phyloP scores from a whole-genome alignment of 2,329 filamentous ascomycete genomes.

The Colletotrichum scovillei region DNA sequence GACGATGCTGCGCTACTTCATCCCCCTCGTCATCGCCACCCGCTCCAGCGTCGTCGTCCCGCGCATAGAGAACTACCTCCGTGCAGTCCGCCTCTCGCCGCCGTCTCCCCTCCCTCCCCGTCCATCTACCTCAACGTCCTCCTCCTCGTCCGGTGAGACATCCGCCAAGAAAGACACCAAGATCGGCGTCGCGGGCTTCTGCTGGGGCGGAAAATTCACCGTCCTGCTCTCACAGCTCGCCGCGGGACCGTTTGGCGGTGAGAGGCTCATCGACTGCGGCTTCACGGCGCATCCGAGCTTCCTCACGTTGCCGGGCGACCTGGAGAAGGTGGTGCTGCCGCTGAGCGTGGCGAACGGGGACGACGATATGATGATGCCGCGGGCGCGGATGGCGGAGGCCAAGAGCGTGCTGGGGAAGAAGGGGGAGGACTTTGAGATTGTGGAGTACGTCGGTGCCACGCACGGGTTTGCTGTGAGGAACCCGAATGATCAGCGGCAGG shows the following conservation, averaged over 20 bases:
- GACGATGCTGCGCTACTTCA: conserved; percentile 31
- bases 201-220: conserved; percentile 71
- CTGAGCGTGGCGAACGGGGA: conserved; percentile 59
- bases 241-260: conserved; percentile 40
- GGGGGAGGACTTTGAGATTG: conserved; percentile 38
- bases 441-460: conserved; percentile 43
- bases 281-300: conserved; percentile 66
- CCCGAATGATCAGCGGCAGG: conserved; percentile 39
- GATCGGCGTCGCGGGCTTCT: conserved; percentile 69
- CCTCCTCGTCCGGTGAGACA: neutral
- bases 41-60: conserved; percentile 46
- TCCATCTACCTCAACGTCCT: neutral
- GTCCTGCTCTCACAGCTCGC: conserved; percentile 50
- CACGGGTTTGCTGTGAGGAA: conserved; percentile 45
- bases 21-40: conserved; percentile 48
- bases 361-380: conserved; percentile 52
- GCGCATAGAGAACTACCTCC: conserved; percentile 50
- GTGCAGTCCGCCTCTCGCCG: conserved; percentile 47
- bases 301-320: conserved; percentile 58
- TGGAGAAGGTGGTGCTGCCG: conserved; percentile 56
- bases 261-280: conserved; percentile 60
- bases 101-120: neutral
- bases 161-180: conserved; percentile 36
- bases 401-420: conserved; percentile 49
- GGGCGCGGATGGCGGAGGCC: conserved; percentile 46